These are phyloP conservation scores for Rhodotorula paludigena DNA, from an alignment of 768 basidiomycete genomes.

Conservation along the genomic window DNA sequence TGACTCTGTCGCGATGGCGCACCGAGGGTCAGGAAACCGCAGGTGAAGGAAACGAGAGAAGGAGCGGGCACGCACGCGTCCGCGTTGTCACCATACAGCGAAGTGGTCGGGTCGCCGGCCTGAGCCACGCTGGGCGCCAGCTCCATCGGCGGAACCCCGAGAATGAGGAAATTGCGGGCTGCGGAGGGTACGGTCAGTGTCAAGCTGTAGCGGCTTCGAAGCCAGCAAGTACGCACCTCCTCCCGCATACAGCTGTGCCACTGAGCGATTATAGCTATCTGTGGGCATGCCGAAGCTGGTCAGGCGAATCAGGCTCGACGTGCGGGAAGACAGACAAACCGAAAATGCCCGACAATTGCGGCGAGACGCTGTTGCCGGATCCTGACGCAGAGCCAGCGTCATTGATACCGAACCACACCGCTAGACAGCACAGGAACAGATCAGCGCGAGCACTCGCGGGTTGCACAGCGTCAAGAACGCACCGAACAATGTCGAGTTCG, in stretches of 20 bases:
- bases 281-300: not conserved
- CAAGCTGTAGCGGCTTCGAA: not conserved
- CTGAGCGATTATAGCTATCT: not conserved
- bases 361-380: not conserved
- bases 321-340: not conserved
- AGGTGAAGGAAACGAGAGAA: not conserved
- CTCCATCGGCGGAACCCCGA: conserved; percentile 18
- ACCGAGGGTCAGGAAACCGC: not conserved
- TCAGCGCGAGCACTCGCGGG: too few relatives aligned
- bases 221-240: not conserved
- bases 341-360: not conserved
- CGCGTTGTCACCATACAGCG: not conserved
- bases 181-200: not conserved
- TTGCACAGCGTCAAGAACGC: too few relatives aligned
- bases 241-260: not conserved
- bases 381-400: conserved; percentile 13
- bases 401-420: conserved; percentile 31
- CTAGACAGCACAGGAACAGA: too few relatives aligned
- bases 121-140: conserved; percentile 8
- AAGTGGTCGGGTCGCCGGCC: not conserved
- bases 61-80: not conserved
- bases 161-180: conserved; percentile 27
- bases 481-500: conserved; percentile 15
- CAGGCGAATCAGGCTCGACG: accelerated
- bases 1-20: conserved; percentile 7